Conservation (phyloP, 106 monocot species). For the Iris macrosiphon region DNA sequence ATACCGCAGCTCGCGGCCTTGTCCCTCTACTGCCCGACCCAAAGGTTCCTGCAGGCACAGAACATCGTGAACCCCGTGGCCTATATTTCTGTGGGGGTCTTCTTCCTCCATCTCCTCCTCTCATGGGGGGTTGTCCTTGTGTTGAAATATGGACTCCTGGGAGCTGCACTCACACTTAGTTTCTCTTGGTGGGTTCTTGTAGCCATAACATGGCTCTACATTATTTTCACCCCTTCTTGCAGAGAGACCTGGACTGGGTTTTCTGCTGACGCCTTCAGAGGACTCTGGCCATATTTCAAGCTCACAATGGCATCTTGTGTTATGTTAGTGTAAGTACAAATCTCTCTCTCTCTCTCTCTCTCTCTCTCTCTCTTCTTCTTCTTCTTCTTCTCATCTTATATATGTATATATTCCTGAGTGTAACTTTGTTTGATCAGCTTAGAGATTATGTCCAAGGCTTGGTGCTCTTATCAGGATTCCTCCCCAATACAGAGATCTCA, state of each 20-base stretch:
- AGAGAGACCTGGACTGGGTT: conserved; percentile 58
- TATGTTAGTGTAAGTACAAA: conserved; percentile 52
- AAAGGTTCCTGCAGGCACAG: conserved; percentile 77
- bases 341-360: too few species aligned
- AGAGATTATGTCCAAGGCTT: conserved; percentile 48
- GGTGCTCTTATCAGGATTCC: conserved; percentile 39
- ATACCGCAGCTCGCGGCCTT: conserved; percentile 62
- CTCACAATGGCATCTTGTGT: conserved; percentile 61
- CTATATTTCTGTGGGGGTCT: conserved; percentile 26
- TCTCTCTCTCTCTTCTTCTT: background rate
- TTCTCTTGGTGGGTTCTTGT: conserved; percentile 72
- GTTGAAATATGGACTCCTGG: conserved; percentile 36
- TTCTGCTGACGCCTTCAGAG: conserved; percentile 45
- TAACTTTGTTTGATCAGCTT: conserved; percentile 22
- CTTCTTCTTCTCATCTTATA: background rate
- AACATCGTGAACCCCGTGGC: conserved; percentile 73
- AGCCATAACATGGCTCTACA: conserved; percentile 29
- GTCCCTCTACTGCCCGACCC: conserved; percentile 67
- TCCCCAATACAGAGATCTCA: conserved; percentile 33
- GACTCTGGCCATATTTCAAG: conserved; percentile 59
- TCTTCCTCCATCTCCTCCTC: conserved; percentile 40
- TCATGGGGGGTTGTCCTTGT: conserved; percentile 44
- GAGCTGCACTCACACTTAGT: conserved; percentile 46
- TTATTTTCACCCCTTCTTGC: conserved; percentile 39
- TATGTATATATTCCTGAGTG: background rate